phyloP scores from a whole-genome alignment of 768 basidiomycete genomes.

The Boletellus sp. region DNA sequence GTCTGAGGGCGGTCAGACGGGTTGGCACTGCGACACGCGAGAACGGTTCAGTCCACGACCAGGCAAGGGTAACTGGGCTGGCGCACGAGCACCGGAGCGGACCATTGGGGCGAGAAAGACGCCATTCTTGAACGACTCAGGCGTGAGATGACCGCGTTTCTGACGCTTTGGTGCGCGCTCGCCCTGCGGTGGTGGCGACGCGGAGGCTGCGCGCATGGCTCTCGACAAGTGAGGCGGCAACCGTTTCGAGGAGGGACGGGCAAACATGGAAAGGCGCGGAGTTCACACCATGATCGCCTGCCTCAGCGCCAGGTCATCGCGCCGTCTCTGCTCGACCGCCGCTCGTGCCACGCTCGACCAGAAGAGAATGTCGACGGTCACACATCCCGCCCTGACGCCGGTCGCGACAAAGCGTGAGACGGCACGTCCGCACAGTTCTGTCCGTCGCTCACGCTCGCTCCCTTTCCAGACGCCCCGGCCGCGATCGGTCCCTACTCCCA shows the following conservation, averaged over 20 bases:
- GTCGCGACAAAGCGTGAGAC: constrained; percentile 37
- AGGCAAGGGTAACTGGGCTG: neutral
- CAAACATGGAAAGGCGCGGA: constrained; percentile 1
- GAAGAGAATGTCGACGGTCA: constrained; percentile 28
- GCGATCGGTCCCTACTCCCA: constrained; percentile 89
- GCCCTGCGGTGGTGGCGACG: constrained; percentile 45
- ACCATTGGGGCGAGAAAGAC: constrained; percentile 99
- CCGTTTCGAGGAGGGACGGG: neutral
- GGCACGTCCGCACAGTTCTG: constrained; percentile 9
- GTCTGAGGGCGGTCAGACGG: constrained; percentile 80
- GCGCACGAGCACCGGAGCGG: constrained; percentile 82
- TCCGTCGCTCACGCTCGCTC: neutral
- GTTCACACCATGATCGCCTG: too few relatives aligned
- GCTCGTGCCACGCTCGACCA: too few relatives aligned
- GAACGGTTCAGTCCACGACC: constrained; percentile 1
- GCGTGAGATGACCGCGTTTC: constrained; percentile 55
- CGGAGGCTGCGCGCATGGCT: constrained; percentile 37
- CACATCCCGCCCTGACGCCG: constrained; percentile 34
- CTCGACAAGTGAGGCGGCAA: neutral
- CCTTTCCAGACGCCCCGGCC: constrained; percentile 58
- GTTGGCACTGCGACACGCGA: constrained; percentile 68
- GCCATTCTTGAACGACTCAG: constrained; percentile 81
- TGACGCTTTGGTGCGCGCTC: constrained; percentile 47
- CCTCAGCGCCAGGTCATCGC: neutral
- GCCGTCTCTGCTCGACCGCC: neutral